These are phyloP conservation scores for Aspergillus conjunctus DNA, from an alignment of 495 filamentous ascomycete species.

Conservation along the genomic window DNA sequence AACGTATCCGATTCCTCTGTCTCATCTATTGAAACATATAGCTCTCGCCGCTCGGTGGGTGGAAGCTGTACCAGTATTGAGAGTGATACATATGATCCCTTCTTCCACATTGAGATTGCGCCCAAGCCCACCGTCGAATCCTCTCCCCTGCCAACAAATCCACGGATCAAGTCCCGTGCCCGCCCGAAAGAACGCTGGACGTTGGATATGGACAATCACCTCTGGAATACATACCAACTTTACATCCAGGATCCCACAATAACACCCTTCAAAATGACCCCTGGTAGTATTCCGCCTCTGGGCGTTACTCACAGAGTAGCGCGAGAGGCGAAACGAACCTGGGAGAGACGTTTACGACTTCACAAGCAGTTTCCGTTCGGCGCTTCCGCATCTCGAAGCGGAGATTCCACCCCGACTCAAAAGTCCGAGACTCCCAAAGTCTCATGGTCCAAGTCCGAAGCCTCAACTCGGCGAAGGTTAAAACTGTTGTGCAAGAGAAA, in stretches of 20 bases:
- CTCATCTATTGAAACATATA: conserved; percentile 65
- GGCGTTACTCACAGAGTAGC: conserved; percentile 90
- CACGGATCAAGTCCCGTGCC: conserved; percentile 25
- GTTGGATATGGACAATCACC: conserved; percentile 84
- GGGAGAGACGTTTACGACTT: conserved; percentile 53
- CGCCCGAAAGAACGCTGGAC: conserved; percentile 63
- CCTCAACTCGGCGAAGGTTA: conserved; percentile 78
- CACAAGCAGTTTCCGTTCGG: conserved; percentile 34
- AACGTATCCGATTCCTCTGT: conserved; percentile 69
- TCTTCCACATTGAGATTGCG: conserved; percentile 49
- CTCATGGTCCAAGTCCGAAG: conserved; percentile 80
- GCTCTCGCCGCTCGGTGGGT: conserved; percentile 64
- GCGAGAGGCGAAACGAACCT: conserved; percentile 79
- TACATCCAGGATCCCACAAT: conserved; percentile 91
- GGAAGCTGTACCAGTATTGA: conserved; percentile 72
- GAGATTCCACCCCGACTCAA: conserved; percentile 64
- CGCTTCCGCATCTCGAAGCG: conserved; percentile 48
- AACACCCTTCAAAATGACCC: conserved; percentile 89
- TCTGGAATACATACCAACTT: conserved; percentile 87
- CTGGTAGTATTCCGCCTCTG: conserved; percentile 81
- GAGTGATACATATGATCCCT: conserved; percentile 59
- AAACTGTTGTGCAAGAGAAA: conserved; percentile 79
- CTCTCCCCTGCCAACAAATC: conserved; percentile 35
- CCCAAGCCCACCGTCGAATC: conserved; percentile 40
- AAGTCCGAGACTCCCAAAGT: conserved; percentile 32